Percentiles rank a stretch among this genome's conserved stretches.
These are phyloP conservation scores for Trametes villosa DNA, from an alignment of 768 basidiomycete genomes.

Conservation along the genomic window DNA sequence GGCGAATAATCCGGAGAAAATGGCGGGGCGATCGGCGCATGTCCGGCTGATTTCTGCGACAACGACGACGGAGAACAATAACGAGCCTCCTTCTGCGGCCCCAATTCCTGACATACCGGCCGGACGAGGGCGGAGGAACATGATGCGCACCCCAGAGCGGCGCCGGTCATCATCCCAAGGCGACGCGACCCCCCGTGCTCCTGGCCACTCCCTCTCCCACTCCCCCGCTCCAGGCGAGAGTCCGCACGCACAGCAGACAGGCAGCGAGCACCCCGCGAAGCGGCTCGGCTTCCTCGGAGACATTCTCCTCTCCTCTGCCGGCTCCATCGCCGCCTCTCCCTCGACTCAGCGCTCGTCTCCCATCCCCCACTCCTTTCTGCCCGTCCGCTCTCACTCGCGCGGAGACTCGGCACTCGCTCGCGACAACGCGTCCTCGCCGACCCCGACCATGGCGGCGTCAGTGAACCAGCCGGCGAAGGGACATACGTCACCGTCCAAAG, in stretches of 20 bases:
- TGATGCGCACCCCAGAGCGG: conserved; percentile 8
- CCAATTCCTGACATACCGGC: neutral
- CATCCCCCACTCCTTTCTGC: conserved; percentile 22
- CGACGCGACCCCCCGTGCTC: conserved; percentile 20
- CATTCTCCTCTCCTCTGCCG: conserved; percentile 11
- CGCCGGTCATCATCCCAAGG: conserved; percentile 25
- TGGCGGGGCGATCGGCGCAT: conserved; percentile 18
- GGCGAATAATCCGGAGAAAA: neutral
- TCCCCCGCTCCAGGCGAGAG: neutral
- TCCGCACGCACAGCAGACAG: neutral
- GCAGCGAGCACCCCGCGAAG: conserved; percentile 13
- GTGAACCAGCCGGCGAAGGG: conserved; percentile 26
- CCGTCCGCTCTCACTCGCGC: conserved; percentile 30
- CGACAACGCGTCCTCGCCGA: conserved; percentile 30
- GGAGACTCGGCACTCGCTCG: conserved; percentile 31
- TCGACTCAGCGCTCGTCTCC: conserved; percentile 25
- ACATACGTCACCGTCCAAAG: conserved; percentile 39
- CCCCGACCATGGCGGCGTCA: conserved; percentile 28
- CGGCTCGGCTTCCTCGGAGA: conserved; percentile 28
- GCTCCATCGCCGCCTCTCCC: conserved; percentile 1
- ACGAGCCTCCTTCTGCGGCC: neutral
- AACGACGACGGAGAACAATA: neutral
- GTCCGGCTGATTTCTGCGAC: conserved; percentile 2
- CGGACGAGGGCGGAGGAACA: neutral
- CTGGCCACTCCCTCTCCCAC: conserved; percentile 5